Evolutionary conservation across 2,329 filamentous ascomycete genomes (phyloP).

Genomic region (Arthrobotrys sphaeroides): DNA sequence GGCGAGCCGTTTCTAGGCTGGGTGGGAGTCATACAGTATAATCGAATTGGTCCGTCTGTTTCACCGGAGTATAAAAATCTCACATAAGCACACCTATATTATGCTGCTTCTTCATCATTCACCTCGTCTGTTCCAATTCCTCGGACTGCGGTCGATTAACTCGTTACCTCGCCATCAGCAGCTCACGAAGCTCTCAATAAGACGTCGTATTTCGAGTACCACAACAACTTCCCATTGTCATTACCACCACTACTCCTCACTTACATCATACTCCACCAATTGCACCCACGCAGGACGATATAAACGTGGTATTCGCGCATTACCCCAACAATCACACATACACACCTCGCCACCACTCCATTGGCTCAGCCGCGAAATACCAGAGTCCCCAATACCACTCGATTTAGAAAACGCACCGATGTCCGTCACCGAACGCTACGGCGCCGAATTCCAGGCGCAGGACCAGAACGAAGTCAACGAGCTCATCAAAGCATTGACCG

Average conservation of each 20-base stretch:
- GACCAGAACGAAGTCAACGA: slow-evolving; percentile 73
- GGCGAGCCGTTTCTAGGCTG: not conserved
- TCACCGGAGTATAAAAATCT: slow-evolving; percentile 22
- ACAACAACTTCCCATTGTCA: not conserved
- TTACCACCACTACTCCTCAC: not conserved
- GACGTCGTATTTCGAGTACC: slow-evolving; percentile 10
- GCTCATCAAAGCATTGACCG: slow-evolving; percentile 73
- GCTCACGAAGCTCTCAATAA: slow-evolving; percentile 8
- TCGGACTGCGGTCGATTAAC: slow-evolving; percentile 11
- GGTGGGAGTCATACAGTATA: slow-evolving; percentile 25
- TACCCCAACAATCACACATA: slow-evolving; percentile 1
- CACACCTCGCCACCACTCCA: slow-evolving; percentile 9
- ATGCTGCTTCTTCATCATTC: slow-evolving; percentile 31
- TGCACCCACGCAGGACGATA: not conserved
- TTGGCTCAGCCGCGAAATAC: slow-evolving; percentile 13
- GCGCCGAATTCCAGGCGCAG: slow-evolving; percentile 66
- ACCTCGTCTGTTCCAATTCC: not conserved
- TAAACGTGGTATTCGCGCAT: not conserved
- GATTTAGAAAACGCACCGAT: slow-evolving; percentile 64
- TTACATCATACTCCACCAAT: not conserved
- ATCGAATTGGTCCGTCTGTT: not conserved
- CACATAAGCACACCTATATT: not conserved
- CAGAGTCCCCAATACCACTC: slow-evolving; percentile 55
- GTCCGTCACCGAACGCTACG: slow-evolving; percentile 68
- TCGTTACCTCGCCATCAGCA: not conserved